Evolutionary conservation across 2,329 filamentous ascomycete genomes (phyloP).

Genomic region (Fusarium chlamydosporum): DNA sequence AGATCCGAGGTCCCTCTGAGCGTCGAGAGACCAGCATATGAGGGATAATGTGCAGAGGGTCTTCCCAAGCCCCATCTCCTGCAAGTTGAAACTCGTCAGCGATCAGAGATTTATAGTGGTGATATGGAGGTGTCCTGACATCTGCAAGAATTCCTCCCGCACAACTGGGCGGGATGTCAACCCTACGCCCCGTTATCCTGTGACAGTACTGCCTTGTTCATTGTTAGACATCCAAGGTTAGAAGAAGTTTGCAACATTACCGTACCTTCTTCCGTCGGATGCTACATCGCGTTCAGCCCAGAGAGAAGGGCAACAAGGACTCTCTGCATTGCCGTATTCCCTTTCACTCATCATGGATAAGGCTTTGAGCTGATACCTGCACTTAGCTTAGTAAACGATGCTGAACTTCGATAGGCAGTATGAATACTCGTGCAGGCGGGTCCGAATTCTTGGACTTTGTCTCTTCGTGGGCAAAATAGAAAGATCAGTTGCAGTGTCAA

Average conservation of each 20-base stretch:
- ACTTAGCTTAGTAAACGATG: rapidly evolving
- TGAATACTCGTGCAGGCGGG: background rate
- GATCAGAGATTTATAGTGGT: background rate
- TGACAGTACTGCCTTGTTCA: background rate
- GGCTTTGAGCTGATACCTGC: conserved; percentile 8
- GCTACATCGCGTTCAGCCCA: conserved; percentile 1
- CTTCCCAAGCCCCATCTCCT: conserved; percentile 58
- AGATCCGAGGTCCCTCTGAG: conserved; percentile 11
- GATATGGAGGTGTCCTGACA: background rate
- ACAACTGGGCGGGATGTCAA: rapidly evolving
- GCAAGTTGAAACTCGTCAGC: background rate
- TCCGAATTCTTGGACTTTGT: background rate
- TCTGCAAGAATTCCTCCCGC: conserved; percentile 5
- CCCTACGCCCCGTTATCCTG: background rate
- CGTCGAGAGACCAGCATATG: conserved; percentile 48
- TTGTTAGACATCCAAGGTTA: background rate
- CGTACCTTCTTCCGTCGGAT: background rate
- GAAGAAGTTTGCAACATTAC: rapidly evolving
- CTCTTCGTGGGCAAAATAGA: background rate
- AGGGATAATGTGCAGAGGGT: conserved; percentile 51
- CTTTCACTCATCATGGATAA: conserved; percentile 1
- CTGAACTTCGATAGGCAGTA: rapidly evolving
- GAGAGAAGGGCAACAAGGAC: background rate
- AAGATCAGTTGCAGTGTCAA: conserved; percentile 2
- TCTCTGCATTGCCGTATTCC: background rate